phyloP scores from a whole-genome alignment of 2,329 filamentous ascomycete genomes.

The Aspergillus sergii region DNA sequence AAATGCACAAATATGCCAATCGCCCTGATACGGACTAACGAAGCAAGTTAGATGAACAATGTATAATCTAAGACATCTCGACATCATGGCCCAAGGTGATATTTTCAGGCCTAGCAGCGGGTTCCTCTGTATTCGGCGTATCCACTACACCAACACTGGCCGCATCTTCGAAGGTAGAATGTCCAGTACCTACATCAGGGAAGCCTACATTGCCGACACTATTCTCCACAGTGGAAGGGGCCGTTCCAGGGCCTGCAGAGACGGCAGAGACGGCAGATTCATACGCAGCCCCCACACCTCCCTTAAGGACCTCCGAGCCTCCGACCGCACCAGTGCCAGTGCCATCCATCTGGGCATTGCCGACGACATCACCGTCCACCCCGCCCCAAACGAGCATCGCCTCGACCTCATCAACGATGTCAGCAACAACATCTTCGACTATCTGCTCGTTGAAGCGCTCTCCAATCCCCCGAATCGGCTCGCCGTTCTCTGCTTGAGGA shows the following conservation, averaged over 20 bases:
- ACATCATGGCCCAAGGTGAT: constrained; percentile 30
- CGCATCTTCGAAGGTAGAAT: constrained; percentile 25
- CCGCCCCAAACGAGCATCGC: constrained; percentile 65
- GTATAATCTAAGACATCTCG: constrained; percentile 30
- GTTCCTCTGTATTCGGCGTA: constrained; percentile 24
- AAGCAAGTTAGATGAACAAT: not conserved
- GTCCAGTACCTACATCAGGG: constrained; percentile 14
- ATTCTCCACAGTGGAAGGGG: constrained; percentile 15
- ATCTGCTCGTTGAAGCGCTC: constrained; percentile 92
- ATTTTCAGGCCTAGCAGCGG: constrained; percentile 18
- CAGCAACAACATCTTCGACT: constrained; percentile 88
- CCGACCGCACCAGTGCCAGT: constrained; percentile 31
- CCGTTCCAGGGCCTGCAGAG: constrained; percentile 11
- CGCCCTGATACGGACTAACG: not conserved
- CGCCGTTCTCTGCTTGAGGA: constrained; percentile 50
- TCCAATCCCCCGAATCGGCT: constrained; percentile 60
- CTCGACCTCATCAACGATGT: constrained; percentile 91
- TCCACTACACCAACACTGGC: constrained; percentile 26
- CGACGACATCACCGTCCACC: constrained; percentile 36
- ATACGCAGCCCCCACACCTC: constrained; percentile 34
- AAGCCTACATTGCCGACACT: constrained; percentile 24
- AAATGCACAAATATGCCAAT: not conserved
- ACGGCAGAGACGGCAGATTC: constrained; percentile 27
- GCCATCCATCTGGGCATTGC: constrained; percentile 29
- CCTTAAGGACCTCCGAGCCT: constrained; percentile 36